These are phyloP conservation scores for Chrysophaeum taylorii DNA, from an alignment of 352 stramenopile species.

Conservation along the genomic window DNA sequence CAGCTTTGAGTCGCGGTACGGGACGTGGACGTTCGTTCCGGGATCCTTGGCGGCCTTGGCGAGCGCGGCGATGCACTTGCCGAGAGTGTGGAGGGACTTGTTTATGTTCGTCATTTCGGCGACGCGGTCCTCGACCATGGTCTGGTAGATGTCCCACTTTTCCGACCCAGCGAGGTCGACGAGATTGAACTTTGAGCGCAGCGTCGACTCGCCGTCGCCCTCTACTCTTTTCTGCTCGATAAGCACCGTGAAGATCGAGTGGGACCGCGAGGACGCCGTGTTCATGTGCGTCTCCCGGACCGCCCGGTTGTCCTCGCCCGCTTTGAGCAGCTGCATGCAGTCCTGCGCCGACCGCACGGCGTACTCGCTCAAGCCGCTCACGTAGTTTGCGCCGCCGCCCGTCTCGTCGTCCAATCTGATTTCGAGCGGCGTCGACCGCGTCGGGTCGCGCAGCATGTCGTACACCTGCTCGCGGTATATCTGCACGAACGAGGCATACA, in stretches of 20 bases:
- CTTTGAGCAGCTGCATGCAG: constrained; percentile 58
- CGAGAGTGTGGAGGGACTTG: constrained; percentile 74
- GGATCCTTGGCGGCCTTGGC: constrained; percentile 1
- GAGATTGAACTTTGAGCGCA: constrained; percentile 79
- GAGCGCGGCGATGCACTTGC: constrained; percentile 66
- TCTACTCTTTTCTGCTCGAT: constrained; percentile 42
- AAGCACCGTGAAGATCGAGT: constrained; percentile 72
- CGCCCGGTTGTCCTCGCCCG: constrained; percentile 63
- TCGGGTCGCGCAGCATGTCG: constrained; percentile 63
- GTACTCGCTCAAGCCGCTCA: constrained; percentile 69
- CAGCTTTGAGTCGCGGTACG: constrained; percentile 82
- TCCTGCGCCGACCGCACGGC: constrained; percentile 61
- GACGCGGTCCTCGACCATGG: constrained; percentile 67
- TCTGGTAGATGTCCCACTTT: constrained; percentile 65
- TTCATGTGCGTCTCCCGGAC: constrained; percentile 77
- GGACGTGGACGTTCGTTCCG: constrained; percentile 49
- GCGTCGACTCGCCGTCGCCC: constrained; percentile 26
- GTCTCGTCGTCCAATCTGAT: constrained; percentile 36
- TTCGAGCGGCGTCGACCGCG: constrained; percentile 38
- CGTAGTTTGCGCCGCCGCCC: constrained; percentile 49
- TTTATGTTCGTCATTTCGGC: constrained; percentile 89
- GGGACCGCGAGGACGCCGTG: constrained; percentile 67
- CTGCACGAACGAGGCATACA: constrained; percentile 56
- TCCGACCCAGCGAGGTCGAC: constrained; percentile 77
- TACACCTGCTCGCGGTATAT: constrained; percentile 81